Evolutionary conservation across 345 rosid genomes (phyloP), one percentile per base, ranked within the genome.

Genomic region (Fremontodendron californicum): DNA sequence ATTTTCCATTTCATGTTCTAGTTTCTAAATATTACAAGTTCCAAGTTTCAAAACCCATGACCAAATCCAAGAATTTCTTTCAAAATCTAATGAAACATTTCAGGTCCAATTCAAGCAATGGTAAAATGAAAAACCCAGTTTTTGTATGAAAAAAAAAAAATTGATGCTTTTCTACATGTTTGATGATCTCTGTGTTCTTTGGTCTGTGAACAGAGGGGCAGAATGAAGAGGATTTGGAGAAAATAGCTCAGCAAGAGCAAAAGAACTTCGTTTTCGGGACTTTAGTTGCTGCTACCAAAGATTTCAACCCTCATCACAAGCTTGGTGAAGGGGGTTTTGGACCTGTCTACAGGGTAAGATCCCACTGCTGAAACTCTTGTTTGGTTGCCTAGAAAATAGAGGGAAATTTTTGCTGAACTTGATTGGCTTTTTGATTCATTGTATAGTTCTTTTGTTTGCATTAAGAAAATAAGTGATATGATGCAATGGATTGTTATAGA

Each of bases 311-410:
- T 13, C 69, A 81, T 77, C 88, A 96, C 77, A 96, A 89, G 84
- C 99, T 96, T 74, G 99, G 99, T 6, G 86, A 94, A 83, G 99
- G 99, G 74, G 99, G 99, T 12, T 96, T 96, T 82, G 99, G 99
- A 5, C 97, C 98, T 7, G 99, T 96, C 61, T 96, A 65, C 79
- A 92, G 80, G 93, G 99, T 92, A 78, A 48, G 52, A 62, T 67
- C 31, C 66, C 7, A 49, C 21, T 42, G 9, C 66, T 13, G 16
- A 9, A 46, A 2, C 74, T 71, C 71, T 33, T 74, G 74, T 71
- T 58, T 82, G 75, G 37, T 62, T 69, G 48, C 69, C 55, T 68
- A 72, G 82, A 75, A 79, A 69, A 63, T 62, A 51, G 37, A 33
- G 70, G 69, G 74, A 49, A 40, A 77, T 1, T 12, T 33, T 74